Evolutionary conservation across 345 rosid species (phyloP), one percentile per base, ranked within the genome.

Genomic region (Clarkia xantiana): DNA sequence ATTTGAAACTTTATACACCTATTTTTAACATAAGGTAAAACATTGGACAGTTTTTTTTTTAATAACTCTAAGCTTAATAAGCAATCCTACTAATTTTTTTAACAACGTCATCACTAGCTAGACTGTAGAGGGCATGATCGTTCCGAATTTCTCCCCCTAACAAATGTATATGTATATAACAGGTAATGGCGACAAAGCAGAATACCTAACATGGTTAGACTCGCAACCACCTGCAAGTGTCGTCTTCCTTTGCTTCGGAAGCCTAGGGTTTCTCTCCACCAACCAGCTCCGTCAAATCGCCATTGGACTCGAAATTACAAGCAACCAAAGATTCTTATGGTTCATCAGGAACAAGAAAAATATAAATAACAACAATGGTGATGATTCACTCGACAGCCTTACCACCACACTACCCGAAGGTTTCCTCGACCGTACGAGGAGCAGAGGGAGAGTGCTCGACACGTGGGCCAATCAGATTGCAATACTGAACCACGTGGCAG

Each of bases 261-360:
- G 78, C 40, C 0, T 57, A 61, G 78, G 72, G 6, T 20, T 42
- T 9, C 52, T 69, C 13, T 45, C 55, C 5, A 2, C 57, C 0
- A 44, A 57, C 11, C 80, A 72, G 51, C 23, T 72, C n/a, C 59
- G 14, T 44, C 72, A 70, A 22, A 69, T 70, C 8, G 76, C 76
- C 6, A 25, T 38, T 4, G 77, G 60, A 4, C 46, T 77, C 10
- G 77, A 77, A 49, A 55, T n/a, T n/a, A n/a, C 19, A 34, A 74
- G 77, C 25, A 67, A 53, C 0, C 53, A 50, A 2, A 52, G 61
- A 15, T 77, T 77, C 52, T 16, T 71, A 40, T 77, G 79, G 83
- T 48, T 19, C 51, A 8, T 48, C 40, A n/a, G 2, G 18, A n/a
- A n/a, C n/a, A 3, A 15, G 40, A 3, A 9, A 0, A 29, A 48